phyloP scores from a whole-genome alignment of 2,329 filamentous ascomycete genomes.

The Apiospora phragmitis region DNA sequence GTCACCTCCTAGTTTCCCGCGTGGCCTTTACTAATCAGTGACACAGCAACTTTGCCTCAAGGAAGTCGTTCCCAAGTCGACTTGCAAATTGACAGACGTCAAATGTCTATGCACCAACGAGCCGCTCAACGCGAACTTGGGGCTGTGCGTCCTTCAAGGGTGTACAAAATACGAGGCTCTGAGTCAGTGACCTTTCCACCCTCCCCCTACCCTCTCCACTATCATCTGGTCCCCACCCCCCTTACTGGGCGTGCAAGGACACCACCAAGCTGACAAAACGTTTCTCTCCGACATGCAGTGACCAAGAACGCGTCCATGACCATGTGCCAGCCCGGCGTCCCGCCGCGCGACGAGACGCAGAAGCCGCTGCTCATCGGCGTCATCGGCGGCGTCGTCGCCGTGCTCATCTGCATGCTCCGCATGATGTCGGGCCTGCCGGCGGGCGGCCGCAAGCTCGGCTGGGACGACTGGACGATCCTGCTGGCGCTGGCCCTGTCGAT shows the following conservation, averaged over 20 bases:
- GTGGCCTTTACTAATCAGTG: background rate
- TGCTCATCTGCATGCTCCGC: constrained; percentile 15
- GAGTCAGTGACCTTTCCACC: constrained; percentile 7
- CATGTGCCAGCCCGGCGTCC: constrained; percentile 14
- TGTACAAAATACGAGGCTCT: constrained; percentile 19
- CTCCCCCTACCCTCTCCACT: background rate
- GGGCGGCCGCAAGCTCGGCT: constrained; percentile 15
- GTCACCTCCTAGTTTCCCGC: background rate
- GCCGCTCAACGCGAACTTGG: background rate
- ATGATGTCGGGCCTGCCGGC: constrained; percentile 14
- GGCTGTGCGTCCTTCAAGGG: background rate
- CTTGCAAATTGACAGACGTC: background rate
- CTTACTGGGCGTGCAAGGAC: background rate
- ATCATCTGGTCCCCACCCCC: background rate
- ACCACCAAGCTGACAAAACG: background rate
- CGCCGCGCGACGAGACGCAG: constrained; percentile 14
- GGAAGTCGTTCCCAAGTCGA: background rate
- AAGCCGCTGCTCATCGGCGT: constrained; percentile 18
- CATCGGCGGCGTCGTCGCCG: constrained; percentile 18
- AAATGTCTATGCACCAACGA: constrained; percentile 5
- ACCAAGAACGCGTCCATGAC: constrained; percentile 18
- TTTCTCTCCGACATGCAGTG: background rate
- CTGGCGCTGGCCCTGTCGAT: constrained; percentile 15
- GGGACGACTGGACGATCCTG: constrained; percentile 19
- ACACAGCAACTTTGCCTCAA: background rate